Conservation (phyloP, 2,329 filamentous ascomycete species). For the Harringtonia lauricola region DNA sequence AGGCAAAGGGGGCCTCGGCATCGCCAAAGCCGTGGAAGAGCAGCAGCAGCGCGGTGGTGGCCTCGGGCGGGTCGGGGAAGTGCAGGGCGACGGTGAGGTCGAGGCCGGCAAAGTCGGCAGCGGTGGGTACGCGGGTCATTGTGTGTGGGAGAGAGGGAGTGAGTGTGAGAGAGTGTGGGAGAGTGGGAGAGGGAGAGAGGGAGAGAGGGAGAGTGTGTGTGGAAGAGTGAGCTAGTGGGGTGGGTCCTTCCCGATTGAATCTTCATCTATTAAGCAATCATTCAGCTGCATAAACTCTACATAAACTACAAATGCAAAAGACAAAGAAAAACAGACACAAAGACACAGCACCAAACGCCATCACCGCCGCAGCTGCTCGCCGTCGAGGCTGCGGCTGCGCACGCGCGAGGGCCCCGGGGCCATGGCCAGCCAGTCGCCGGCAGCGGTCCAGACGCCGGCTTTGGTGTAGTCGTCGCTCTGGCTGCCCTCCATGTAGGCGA, state of each 20-base stretch:
- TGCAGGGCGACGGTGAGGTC: slow-evolving; percentile 33
- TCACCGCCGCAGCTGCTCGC: neutral
- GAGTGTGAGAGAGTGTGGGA: neutral
- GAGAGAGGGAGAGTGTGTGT: too few relatives aligned
- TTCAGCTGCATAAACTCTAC: too few relatives aligned
- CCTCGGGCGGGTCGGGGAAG: slow-evolving; percentile 43
- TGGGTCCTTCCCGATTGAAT: too few relatives aligned
- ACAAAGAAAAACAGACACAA: too few relatives aligned
- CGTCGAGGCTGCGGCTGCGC: slow-evolving; percentile 16
- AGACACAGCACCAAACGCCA: neutral
- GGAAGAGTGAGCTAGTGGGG: too few relatives aligned
- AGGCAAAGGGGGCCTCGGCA: slow-evolving; percentile 54
- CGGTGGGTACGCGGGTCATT: slow-evolving; percentile 33
- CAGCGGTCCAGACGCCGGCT: slow-evolving; percentile 57
- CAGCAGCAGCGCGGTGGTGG: slow-evolving; percentile 64
- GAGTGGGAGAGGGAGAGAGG: neutral
- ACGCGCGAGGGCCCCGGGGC: slow-evolving; percentile 44
- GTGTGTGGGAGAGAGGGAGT: neutral
- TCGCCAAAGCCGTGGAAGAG: slow-evolving; percentile 82
- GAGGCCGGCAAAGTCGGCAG: slow-evolving; percentile 36
- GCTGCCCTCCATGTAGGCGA: slow-evolving; percentile 61
- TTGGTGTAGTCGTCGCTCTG: slow-evolving; percentile 60
- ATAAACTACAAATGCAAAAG: too few relatives aligned
- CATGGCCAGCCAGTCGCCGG: slow-evolving; percentile 59
- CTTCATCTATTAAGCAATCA: too few relatives aligned